Evolutionary conservation across 2,329 filamentous ascomycete genomes (phyloP), one percentile per base, ranked within the genome.

Genomic region (Raffaelea arxii): DNA sequence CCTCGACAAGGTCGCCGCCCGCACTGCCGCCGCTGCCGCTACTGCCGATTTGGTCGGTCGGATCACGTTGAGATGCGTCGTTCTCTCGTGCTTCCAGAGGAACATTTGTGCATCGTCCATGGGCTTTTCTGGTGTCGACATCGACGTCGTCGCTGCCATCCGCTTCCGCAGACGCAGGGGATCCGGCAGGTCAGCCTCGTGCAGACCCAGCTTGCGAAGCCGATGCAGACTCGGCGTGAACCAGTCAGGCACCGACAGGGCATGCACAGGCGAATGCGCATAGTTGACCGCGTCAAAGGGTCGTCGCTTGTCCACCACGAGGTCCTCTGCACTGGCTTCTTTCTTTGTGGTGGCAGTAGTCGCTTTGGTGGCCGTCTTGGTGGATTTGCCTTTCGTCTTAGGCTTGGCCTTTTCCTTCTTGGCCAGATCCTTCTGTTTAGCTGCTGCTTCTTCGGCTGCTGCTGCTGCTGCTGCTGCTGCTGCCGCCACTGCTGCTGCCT

Each of bases 11-110:
- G 27, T 30, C 9, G 24, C 25, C 19, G 36, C 43, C 14, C 32
- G 16, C 12, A n/a, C 22, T 16, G 25, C 43, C 14, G 43, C 22
- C 12, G 22, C 22, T 16, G 25, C 43, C 4, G 43, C 32, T 3
- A 19, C 23, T 4, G 35, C 39, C 18, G 39, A 25, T n/a, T 38
- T 32, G 2, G 43, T 23, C 2, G 61, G 23, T 59, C 60, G 2
- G 68, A 64, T n/a, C n/a, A n/a, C n/a, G 52, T 81, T 80, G 35
- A 81, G 66, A 52, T 78, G 71, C 18, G 72, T 68, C 46, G 79
- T 65, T 10, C 74, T 72, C 53, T 75, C 71, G 39, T 72, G 71
- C 47, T 65, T 71, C 76, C 76, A 80, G 18, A 79, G 51, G 73
- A 75, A 79, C 30, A 78, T 62, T n/a, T n/a, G n/a, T n/a, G n/a